Base-by-base conservation (phyloP, 2,329 filamentous ascomycete genomes). In the Pestalotiopsis fici region DNA sequence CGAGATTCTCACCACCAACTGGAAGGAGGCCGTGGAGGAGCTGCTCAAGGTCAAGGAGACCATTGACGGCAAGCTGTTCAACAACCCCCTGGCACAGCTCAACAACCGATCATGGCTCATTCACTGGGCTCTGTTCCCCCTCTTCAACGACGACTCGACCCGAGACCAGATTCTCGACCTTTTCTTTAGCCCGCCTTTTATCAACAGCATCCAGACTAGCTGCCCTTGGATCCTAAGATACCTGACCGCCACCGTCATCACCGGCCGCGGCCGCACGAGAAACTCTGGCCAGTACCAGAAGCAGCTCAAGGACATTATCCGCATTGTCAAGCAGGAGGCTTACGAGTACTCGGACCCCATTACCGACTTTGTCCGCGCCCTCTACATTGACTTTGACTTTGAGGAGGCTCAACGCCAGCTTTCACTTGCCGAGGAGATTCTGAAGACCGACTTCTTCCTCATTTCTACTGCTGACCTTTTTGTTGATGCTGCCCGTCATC, bases 181-280 rank as follows among this genome's bases (percentile, higher is more conserved):
- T 80, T 96, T 98, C 88, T 98, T 99, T 89, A 97, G 93, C 71
- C 93, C 95, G 71, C 89, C 94, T 75, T 99, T 94, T 87, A 99
- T 99, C 90, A 99, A 98, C 89, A 98, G 95, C 75, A 98, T 99
- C 81, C 96, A 99, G 88, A 98, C 96, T 68, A 92, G 91, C 76
- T 98, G 94, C 86, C 95, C 96, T 6, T 99, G 96, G 96, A 90
- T 97, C 71, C 87, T 99, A 76, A 91, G 96, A 74, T 99, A 99
- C 83, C 88, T 99, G 68, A 91, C 94, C 69, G 95, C 94, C 62
- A 93, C 95, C 73, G 95, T 99, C 76, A 97, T 99, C 81, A 97
- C 95, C 70, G 96, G 95, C 84, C 93, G 94, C 69, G 90, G 86
- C 79, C 91, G 94, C 71, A 81, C 89, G 57, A 91, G 94, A 79